Percentiles rank a stretch among this genome's conserved stretches.
phyloP scores from a whole-genome alignment of 441 rosid species.

The Cnidoscolus chayamansa region DNA sequence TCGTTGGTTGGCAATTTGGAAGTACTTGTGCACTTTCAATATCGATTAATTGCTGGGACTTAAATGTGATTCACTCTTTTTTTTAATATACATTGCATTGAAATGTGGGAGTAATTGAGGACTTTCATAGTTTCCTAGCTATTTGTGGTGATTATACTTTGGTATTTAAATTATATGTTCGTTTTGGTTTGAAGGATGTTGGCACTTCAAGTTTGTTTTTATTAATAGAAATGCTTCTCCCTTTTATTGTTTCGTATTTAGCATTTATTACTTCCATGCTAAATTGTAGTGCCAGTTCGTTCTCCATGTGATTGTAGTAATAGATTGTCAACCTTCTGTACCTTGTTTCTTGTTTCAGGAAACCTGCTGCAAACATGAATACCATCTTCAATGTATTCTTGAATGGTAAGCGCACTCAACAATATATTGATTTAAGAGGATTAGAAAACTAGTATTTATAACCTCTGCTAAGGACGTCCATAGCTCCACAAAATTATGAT shows the following conservation, averaged over 20 bases:
- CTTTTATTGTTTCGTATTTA: background rate
- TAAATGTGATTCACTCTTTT: no score
- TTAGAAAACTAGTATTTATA: background rate
- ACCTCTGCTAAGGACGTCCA: no score
- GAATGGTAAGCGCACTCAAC: conserved; percentile 21
- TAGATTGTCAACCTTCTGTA: background rate
- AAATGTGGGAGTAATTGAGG: background rate
- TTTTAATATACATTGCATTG: background rate
- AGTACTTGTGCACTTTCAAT: no score
- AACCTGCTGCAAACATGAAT: conserved; percentile 86
- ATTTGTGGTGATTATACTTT: background rate
- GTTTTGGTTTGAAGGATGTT: no score
- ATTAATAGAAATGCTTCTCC: no score
- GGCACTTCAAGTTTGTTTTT: no score
- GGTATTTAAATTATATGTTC: background rate
- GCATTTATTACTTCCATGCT: background rate
- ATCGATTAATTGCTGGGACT: background rate
- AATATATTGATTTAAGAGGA: conserved; percentile 1
- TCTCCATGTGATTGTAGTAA: background rate
- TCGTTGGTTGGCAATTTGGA: background rate
- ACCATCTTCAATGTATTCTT: conserved; percentile 84
- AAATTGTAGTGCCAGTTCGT: background rate
- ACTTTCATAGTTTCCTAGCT: background rate
- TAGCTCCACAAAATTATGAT: background rate
- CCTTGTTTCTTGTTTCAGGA: conserved; percentile 39